These are phyloP conservation scores for Pichia thaimueangensis DNA, from an alignment of 805 yeast genomes.

Conservation along the genomic window DNA sequence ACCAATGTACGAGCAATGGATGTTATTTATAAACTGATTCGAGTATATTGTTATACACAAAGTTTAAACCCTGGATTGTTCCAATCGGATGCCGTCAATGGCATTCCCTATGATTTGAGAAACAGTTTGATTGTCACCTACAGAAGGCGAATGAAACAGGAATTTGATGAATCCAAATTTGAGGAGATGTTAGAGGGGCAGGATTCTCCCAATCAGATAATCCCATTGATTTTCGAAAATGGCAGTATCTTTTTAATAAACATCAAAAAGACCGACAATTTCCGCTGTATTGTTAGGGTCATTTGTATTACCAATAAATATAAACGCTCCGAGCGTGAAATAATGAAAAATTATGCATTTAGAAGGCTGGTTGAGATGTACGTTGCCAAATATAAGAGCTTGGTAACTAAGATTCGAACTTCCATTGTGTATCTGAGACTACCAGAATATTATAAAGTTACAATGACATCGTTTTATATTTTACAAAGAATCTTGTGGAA, in stretches of 20 bases:
- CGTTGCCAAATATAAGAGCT: constrained; percentile 24
- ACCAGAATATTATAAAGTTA: constrained; percentile 21
- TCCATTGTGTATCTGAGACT: constrained; percentile 19
- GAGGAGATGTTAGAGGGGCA: constrained; percentile 19
- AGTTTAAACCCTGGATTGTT: constrained; percentile 12
- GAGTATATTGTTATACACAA: constrained; percentile 21
- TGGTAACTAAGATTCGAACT: constrained; percentile 21
- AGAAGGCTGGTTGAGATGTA: constrained; percentile 28
- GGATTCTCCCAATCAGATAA: constrained; percentile 26
- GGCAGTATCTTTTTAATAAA: constrained; percentile 27
- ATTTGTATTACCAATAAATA: constrained; percentile 24
- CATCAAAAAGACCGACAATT: constrained; percentile 18
- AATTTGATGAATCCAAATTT: constrained; percentile 28
- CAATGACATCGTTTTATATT: constrained; percentile 23
- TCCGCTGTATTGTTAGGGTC: constrained; percentile 15
- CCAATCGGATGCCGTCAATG: constrained; percentile 5
- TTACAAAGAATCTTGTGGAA: constrained; percentile 25
- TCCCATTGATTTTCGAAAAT: constrained; percentile 28
- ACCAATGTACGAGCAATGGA: constrained; percentile 26
- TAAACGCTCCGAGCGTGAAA: constrained; percentile 22
- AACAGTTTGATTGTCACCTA: constrained; percentile 26
- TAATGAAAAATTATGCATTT: constrained; percentile 24
- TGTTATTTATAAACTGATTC: constrained; percentile 27
- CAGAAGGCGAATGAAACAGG: constrained; percentile 22
- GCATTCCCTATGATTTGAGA: constrained; percentile 19